These are phyloP conservation scores for Podaxis mareebaensis DNA, from an alignment of 768 basidiomycete species.

Conservation along the genomic window DNA sequence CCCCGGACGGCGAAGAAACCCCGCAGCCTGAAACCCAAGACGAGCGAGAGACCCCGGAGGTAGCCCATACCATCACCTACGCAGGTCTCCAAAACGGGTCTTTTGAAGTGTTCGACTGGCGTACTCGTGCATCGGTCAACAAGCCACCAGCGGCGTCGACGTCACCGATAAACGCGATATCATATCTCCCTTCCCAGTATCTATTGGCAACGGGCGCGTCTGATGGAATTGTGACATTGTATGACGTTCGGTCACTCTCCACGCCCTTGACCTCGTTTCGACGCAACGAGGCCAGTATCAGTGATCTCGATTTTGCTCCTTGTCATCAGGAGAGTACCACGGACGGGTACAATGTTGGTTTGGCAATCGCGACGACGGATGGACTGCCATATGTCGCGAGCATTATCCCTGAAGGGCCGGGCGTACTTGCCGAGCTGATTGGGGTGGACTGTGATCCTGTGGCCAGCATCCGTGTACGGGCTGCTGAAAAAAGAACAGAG, in stretches of 20 bases:
- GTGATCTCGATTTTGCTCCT: conserved; percentile 43
- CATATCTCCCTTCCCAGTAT: conserved; percentile 38
- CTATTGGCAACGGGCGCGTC: conserved; percentile 62
- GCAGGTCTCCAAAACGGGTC: conserved; percentile 54
- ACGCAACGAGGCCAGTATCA: conserved; percentile 49
- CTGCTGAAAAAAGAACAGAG: conserved; percentile 22
- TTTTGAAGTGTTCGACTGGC: conserved; percentile 59
- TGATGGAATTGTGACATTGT: conserved; percentile 54
- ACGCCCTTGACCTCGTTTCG: conserved; percentile 41
- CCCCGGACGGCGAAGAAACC: conserved; percentile 27
- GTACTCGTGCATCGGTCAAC: conserved; percentile 31
- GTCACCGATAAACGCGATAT: conserved; percentile 42
- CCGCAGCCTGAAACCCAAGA: conserved; percentile 23
- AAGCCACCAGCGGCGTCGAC: neutral
- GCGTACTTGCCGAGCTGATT: conserved; percentile 48
- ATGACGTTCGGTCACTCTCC: conserved; percentile 50
- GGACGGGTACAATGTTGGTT: conserved; percentile 19
- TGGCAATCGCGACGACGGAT: conserved; percentile 56
- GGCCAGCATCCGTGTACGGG: conserved; percentile 31
- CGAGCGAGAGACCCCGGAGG: conserved; percentile 45
- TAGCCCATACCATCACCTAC: conserved; percentile 48
- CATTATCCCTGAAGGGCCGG: conserved; percentile 23
- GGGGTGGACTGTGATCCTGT: conserved; percentile 66
- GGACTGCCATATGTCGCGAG: conserved; percentile 61
- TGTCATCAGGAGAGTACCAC: neutral